phyloP scores from a whole-genome alignment of 2,329 filamentous ascomycete species.

The Fusarium humuli region DNA sequence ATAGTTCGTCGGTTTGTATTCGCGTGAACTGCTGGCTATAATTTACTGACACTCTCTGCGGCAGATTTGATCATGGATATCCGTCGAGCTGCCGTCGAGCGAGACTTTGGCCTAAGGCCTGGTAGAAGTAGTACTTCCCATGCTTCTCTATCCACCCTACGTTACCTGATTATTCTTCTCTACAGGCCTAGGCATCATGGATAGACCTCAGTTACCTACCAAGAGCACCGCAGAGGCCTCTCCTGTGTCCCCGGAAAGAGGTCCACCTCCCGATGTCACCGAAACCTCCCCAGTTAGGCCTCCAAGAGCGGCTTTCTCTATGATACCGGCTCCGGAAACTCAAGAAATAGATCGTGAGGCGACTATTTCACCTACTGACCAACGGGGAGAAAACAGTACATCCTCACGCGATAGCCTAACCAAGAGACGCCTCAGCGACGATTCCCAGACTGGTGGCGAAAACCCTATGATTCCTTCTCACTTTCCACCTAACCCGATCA shows the following conservation, averaged over 20 bases:
- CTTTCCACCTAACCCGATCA: constrained; percentile 31
- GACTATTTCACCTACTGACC: background rate
- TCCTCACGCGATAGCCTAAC: background rate
- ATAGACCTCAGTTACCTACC: constrained; percentile 1
- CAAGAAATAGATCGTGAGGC: constrained; percentile 4
- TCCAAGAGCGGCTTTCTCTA: background rate
- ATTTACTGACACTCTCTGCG: background rate
- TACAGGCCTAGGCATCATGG: background rate
- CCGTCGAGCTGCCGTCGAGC: constrained; percentile 13
- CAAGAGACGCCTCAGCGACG: constrained; percentile 20
- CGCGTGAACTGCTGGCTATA: background rate
- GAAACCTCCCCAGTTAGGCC: background rate
- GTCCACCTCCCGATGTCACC: background rate
- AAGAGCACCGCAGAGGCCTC: background rate
- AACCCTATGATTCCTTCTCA: constrained; percentile 7
- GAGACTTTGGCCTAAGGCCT: constrained; percentile 28
- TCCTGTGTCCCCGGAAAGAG: background rate
- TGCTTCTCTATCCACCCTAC: background rate
- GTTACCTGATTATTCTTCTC: background rate
- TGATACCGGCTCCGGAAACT: background rate
- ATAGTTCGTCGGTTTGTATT: background rate
- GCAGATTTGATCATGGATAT: constrained; percentile 5
- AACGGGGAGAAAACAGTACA: background rate
- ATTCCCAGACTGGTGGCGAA: constrained; percentile 4
- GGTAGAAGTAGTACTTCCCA: background rate